A percentile compares a stretch with the other conserved stretches of the same genome.
Conservation (phyloP, 1,284 basidiomycete species). For the Waitea zeae region DNA sequence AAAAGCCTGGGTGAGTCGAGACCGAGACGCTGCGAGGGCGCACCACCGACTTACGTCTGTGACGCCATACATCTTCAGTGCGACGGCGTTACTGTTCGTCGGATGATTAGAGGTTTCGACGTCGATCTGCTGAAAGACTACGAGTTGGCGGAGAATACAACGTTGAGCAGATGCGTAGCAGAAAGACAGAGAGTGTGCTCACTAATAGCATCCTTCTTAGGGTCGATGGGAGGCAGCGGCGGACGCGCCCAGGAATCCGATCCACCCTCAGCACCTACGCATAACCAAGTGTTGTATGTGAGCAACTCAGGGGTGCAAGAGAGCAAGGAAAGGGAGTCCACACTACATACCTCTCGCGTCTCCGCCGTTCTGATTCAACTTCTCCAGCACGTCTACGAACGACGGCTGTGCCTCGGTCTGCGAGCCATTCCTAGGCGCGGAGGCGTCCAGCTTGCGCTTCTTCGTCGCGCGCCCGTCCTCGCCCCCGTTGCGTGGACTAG, state of each 20-base stretch:
- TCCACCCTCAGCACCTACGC: conserved; percentile 50
- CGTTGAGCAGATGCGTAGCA: background rate
- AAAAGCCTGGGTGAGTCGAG: conserved; percentile 4
- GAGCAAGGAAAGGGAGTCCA: conserved; percentile 8
- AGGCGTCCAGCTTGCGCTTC: conserved; percentile 34
- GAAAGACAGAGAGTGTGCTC: conserved; percentile 6
- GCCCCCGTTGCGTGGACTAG: too few relatives aligned
- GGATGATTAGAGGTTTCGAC: conserved; percentile 54
- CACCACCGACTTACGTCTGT: conserved; percentile 38
- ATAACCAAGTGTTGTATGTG: conserved; percentile 3
- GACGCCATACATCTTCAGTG: conserved; percentile 75
- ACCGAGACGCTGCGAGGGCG: background rate
- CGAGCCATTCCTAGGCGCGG: conserved; percentile 20
- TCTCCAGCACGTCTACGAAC: conserved; percentile 65
- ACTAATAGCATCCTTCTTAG: conserved; percentile 47
- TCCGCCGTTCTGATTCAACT: conserved; percentile 63
- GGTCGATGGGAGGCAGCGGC: conserved; percentile 32
- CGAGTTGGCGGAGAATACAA: too few relatives aligned
- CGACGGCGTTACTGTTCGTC: conserved; percentile 24
- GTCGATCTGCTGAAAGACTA: conserved; percentile 91
- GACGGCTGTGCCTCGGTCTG: conserved; percentile 25
- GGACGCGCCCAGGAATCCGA: conserved; percentile 71
- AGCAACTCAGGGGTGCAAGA: background rate
- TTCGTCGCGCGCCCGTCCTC: too few relatives aligned
- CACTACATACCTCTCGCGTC: conserved; percentile 27